Conservation (phyloP, 78 protist genomes). For the Cavenderia fasciculata region DNA sequence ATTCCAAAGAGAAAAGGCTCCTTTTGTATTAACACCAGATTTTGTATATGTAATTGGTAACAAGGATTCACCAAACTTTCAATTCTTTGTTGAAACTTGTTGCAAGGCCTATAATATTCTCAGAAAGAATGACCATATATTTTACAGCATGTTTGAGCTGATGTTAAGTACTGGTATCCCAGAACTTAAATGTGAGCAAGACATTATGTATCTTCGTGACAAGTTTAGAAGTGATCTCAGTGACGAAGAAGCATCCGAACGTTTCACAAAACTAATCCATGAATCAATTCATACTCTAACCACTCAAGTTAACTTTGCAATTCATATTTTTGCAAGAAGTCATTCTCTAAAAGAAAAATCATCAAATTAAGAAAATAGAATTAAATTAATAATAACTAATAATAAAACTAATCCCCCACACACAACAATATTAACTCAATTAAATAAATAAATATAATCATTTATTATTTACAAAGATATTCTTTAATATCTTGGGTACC, state of each 20-base stretch:
- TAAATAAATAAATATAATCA: too few species aligned
- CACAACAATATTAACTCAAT: too few species aligned
- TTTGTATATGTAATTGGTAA: slow-evolving; percentile 91
- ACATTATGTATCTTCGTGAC: slow-evolving; percentile 85
- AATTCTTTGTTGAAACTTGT: slow-evolving; percentile 76
- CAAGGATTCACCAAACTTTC: slow-evolving; percentile 73
- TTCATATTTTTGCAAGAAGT: slow-evolving; percentile 59
- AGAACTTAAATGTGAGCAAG: slow-evolving; percentile 85
- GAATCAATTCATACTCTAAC: slow-evolving; percentile 62
- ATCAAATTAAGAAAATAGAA: too few species aligned
- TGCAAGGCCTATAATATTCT: slow-evolving; percentile 88
- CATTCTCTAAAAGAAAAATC: not conserved
- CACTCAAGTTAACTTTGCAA: slow-evolving; percentile 65
- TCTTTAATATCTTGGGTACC: too few species aligned
- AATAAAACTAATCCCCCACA: too few species aligned
- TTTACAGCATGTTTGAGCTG: slow-evolving; percentile 90
- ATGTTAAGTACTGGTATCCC: slow-evolving; percentile 94
- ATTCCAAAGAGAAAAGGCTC: slow-evolving; percentile 93
- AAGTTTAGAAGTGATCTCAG: slow-evolving; percentile 75
- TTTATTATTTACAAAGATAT: too few species aligned
- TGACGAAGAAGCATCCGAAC: slow-evolving; percentile 79
- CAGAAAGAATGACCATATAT: slow-evolving; percentile 85
- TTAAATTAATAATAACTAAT: too few species aligned
- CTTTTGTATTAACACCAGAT: slow-evolving; percentile 97
- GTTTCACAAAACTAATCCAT: slow-evolving; percentile 61